Evolutionary conservation across 441 rosid genomes (phyloP).

Genomic region (California macrophylla): DNA sequence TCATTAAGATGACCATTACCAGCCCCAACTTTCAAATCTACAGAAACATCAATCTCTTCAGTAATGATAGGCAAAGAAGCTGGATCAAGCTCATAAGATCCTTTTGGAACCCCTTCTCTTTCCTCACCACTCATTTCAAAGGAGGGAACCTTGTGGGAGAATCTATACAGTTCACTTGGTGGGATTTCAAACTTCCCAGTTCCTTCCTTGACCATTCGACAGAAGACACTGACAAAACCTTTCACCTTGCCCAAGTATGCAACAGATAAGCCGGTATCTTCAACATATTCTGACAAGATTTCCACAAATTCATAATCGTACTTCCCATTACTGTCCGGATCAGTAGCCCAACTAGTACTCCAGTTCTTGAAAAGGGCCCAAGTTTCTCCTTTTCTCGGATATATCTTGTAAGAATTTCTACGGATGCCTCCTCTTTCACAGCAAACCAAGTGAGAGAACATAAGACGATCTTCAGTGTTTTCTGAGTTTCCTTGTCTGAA

Average conservation of each 20-base stretch:
- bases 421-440: constrained; percentile 20
- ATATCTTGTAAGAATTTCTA: constrained; percentile 28
- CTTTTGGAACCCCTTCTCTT: constrained; percentile 41
- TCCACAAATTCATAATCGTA: constrained; percentile 69
- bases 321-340: constrained; percentile 25
- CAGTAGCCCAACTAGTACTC: constrained; percentile 43
- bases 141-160: constrained; percentile 56
- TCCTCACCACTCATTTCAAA: constrained; percentile 45
- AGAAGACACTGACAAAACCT: constrained; percentile 54
- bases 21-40: constrained; percentile 19
- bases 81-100: constrained; percentile 61
- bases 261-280: constrained; percentile 33
- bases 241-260: constrained; percentile 57
- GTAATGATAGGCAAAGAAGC: constrained; percentile 41
- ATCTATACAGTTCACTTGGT: constrained; percentile 37
- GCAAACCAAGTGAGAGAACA: constrained; percentile 52
- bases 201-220: constrained; percentile 25
- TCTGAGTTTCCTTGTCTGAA: constrained; percentile 38
- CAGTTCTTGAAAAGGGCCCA: constrained; percentile 80
- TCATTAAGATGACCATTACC: constrained; percentile 13
- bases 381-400: constrained; percentile 61
- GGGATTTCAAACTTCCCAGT: constrained; percentile 25
- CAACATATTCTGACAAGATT: constrained; percentile 40
- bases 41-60: constrained; percentile 32
- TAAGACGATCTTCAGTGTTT: constrained; percentile 27